phyloP scores from a whole-genome alignment of 1,139 yeast genomes.

The Diutina ranongensis region DNA sequence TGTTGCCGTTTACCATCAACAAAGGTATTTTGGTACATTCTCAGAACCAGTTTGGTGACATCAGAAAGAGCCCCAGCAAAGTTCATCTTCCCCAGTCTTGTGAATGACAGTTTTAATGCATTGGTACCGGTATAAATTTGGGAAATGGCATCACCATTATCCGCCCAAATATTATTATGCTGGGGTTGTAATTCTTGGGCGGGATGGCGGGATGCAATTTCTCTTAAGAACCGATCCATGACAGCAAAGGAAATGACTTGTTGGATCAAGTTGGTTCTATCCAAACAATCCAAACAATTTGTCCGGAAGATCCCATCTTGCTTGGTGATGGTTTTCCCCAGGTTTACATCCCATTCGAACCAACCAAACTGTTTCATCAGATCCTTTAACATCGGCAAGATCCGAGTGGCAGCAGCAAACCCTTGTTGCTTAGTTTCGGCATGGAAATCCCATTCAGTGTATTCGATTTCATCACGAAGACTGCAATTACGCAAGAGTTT shows the following conservation, averaged over 20 bases:
- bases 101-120: conserved; percentile 86
- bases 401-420: conserved; percentile 68
- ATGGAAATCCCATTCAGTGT: conserved; percentile 89
- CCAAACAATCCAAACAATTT: conserved; percentile 90
- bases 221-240: conserved; percentile 52
- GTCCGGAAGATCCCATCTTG: conserved; percentile 88
- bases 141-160: conserved; percentile 93
- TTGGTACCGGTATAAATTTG: conserved; percentile 97
- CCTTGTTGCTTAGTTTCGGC: conserved; percentile 71
- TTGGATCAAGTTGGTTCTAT: conserved; percentile 86
- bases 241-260: conserved; percentile 69
- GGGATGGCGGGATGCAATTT: conserved; percentile 22
- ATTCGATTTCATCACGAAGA: conserved; percentile 36
- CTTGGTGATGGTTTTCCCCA: conserved; percentile 41
- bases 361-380: conserved; percentile 65
- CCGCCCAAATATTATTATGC: conserved; percentile 91
- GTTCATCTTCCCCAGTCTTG: conserved; percentile 92
- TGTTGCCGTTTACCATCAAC: conserved; percentile 85
- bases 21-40: conserved; percentile 93
- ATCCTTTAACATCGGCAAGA: conserved; percentile 51
- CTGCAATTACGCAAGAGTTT: conserved; percentile 38
- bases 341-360: conserved; percentile 56
- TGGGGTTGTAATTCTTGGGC: conserved; percentile 41
- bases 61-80: conserved; percentile 93
- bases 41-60: conserved; percentile 88